Evolutionary conservation across 2,329 filamentous ascomycete species (phyloP), one percentile per base, ranked within the genome.

Genomic region (Drechmeria coniospora): DNA sequence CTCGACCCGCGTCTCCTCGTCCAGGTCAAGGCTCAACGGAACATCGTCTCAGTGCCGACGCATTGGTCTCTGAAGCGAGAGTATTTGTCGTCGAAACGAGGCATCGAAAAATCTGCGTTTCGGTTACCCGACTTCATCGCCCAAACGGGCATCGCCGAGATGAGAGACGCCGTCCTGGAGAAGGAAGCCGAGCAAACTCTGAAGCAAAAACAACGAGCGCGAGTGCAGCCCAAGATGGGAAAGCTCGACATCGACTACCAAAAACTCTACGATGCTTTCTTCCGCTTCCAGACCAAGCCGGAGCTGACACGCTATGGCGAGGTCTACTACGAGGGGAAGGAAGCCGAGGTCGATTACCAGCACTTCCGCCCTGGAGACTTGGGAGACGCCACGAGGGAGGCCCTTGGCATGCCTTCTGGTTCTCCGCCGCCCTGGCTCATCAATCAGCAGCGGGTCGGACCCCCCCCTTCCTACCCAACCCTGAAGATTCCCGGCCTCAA

Each of bases 251-350:
- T 98, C 40, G 90, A 98, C 54, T 98, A 98, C 53, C 83, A 93
- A 49, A 94, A 90, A 52, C 73, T 95, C 30, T 95, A 95, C 57
- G 90, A 95, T 49, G 90, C 90, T 4, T 98, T 98, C 62, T 98
- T 98, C 63, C 74, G 84, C 33, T 92, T 93, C 49, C 90, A 98
- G 57, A 92, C 83, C 22, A 98, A 98, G 56, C 90, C 90, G 0
- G 76, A 84, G 41, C 60, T 98, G 36, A 95, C 90, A 18, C 72
- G 86, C 23, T 98, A 93, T 43, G 90, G 90, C 22, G 90, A 98
- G 53, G 86, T 98, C n/a, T 98, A 98, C 54, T 95, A 95, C 51
- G 90, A 98, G 55, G 90, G 90, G 48, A 98, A 98, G 53, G 90
- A 98, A 50, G 90, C 82, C 47, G 90, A 98, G 55, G 93, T 90